Evolutionary conservation across 2,329 filamentous ascomycete species (phyloP).

Genomic region (Claviceps pusilla): DNA sequence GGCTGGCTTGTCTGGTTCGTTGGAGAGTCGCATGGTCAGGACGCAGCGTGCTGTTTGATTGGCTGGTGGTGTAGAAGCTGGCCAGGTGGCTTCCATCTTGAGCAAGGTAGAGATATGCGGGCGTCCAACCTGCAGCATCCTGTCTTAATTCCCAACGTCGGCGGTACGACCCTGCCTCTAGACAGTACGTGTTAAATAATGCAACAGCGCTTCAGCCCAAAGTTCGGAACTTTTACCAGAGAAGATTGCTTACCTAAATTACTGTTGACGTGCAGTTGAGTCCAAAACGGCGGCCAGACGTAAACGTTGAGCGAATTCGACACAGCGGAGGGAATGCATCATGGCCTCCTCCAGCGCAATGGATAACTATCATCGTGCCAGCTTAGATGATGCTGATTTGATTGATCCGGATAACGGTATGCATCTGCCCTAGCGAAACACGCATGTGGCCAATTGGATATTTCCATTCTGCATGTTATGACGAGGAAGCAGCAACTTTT

Average conservation of each 20-base stretch:
- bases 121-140: not conserved
- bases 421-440: conserved; percentile 5
- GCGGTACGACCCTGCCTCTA: not conserved
- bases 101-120: not conserved
- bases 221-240: too few relatives aligned
- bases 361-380: conserved; percentile 46
- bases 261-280: not conserved
- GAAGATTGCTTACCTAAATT: too few relatives aligned
- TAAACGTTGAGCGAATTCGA: not conserved
- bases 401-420: conserved; percentile 69
- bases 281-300: not conserved
- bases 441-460: not conserved
- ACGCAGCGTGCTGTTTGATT: not conserved
- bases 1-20: too few relatives aligned
- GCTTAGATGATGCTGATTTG: conserved; percentile 52
- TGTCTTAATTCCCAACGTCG: not conserved
- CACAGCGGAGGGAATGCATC: not conserved
- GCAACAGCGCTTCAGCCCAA: not conserved
- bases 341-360: conserved; percentile 34
- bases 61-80: not conserved
- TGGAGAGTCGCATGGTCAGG: not conserved
- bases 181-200: not conserved
- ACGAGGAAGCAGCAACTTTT: not conserved
- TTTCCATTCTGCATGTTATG: too few relatives aligned
- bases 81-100: not conserved